Evolutionary conservation across 192 early-diverging fungal species (phyloP), one percentile per base, ranked within the genome.

Genomic region (Chytriomyces sp.): DNA sequence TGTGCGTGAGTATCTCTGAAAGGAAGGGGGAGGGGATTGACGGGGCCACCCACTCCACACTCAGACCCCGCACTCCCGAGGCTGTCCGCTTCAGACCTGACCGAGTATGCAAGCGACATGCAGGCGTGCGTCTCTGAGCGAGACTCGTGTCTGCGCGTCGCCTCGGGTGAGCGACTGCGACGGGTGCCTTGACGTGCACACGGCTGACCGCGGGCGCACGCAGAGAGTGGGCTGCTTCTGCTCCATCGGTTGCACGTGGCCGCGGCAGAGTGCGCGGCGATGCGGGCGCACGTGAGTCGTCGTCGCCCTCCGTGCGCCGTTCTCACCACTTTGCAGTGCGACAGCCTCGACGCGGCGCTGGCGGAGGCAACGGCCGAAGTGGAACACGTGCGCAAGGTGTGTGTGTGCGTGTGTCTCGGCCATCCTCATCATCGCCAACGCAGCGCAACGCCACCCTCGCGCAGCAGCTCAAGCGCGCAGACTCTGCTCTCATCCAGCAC

Each of bases 351-450:
- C 25, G 12, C 37, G 17, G 14, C 39, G 5, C 8, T 73, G 52
- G 59, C 71, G 5, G 71, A 73, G 32, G 36, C n/a, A 52, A 22
- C 52, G 60, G 14, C 26, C 6, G 71, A 73, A 63, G 52, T 73
- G 26, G 19, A 3, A 0, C 41, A 59, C 34, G 33, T 73, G 39
- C 31, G 32, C 14, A 25, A 52, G 59, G 59, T 59, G 52, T 52
- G 39, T 44, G 7, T 58, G 67, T 10, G 19, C 36, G 10, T 26
- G 14, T 22, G 52, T 38, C 17, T 52, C 4, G 28, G 33, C 52
- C 25, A 33, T 33, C 2, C 36, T 32, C 32, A 26, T 32, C 53
- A 3, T 17, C 57, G 12, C 30, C 26, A 14, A 22, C 52, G 33
- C 19, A 60, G 59, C 52, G 54, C n/a, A 19, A 19, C 54, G 8